Percentiles rank a stretch among this genome's conserved stretches.
phyloP scores from a whole-genome alignment of 108 stramenopile genomes.

The Pseudonitzschia delicatissima region DNA sequence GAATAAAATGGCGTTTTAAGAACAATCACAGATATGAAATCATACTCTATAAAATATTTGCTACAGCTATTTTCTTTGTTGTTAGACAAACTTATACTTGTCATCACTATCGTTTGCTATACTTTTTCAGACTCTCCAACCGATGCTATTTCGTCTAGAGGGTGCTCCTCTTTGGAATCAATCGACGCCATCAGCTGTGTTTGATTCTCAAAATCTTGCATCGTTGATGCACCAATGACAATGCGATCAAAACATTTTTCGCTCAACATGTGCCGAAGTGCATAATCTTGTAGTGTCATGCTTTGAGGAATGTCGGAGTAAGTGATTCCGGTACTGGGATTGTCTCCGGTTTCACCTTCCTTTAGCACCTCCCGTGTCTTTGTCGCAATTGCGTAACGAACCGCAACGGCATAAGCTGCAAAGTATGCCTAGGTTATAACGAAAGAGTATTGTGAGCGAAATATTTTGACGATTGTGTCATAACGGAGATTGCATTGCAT shows the following conservation, averaged over 20 bases:
- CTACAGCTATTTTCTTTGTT: neutral
- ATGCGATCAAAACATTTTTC: constrained; percentile 32
- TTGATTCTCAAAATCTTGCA: constrained; percentile 26
- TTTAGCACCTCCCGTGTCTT: constrained; percentile 69
- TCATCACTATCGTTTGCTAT: neutral
- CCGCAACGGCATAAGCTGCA: constrained; percentile 69
- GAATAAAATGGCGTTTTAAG: too few relatives aligned
- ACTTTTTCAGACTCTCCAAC: constrained; percentile 2
- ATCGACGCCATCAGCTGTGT: constrained; percentile 23
- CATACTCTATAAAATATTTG: neutral
- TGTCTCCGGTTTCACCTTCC: constrained; percentile 34
- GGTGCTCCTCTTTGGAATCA: constrained; percentile 9
- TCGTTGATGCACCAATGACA: constrained; percentile 29
- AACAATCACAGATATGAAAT: too few relatives aligned
- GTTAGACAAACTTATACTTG: neutral
- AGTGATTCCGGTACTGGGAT: constrained; percentile 4
- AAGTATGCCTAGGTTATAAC: constrained; percentile 45
- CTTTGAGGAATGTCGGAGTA: constrained; percentile 58
- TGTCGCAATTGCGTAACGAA: constrained; percentile 68
- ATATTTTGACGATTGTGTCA: neutral
- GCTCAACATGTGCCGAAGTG: constrained; percentile 47
- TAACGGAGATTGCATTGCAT: neutral
- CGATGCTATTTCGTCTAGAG: constrained; percentile 12
- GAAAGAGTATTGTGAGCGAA: neutral
- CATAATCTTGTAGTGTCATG: constrained; percentile 74